These are phyloP conservation scores for Colletotrichum camelliae DNA, from an alignment of 2,329 filamentous ascomycete genomes.

Conservation along the genomic window DNA sequence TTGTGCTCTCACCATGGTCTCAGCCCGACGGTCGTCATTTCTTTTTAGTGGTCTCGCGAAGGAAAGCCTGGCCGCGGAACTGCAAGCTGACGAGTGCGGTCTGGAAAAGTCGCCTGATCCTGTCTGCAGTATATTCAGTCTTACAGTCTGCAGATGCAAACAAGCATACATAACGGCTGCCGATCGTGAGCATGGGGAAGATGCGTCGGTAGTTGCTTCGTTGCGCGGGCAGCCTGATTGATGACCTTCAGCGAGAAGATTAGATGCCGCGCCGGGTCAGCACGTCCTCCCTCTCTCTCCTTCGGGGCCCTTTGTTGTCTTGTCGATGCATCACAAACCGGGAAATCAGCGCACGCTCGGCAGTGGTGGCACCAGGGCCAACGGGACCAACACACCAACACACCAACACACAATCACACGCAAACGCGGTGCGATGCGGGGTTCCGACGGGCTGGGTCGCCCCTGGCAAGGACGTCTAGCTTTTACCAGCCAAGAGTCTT, in stretches of 20 bases:
- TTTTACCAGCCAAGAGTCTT: conserved; percentile 12
- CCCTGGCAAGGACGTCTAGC: neutral
- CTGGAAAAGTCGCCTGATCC: neutral
- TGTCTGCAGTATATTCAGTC: neutral
- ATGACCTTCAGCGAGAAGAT: neutral
- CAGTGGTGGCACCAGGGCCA: neutral
- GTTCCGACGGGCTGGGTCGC: neutral
- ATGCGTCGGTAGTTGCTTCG: neutral
- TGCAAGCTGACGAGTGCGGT: conserved; percentile 7
- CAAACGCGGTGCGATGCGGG: neutral
- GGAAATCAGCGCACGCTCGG: neutral
- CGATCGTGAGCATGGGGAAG: neutral
- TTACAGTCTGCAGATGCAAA: neutral
- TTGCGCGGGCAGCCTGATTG: neutral
- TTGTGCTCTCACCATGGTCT: neutral
- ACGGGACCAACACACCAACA: neutral
- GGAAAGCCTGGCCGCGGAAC: neutral
- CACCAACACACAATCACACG: neutral
- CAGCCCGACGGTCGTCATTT: neutral
- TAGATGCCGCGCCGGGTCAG: conserved; percentile 18
- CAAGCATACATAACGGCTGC: neutral
- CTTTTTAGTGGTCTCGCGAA: neutral
- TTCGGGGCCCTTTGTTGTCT: neutral
- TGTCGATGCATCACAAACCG: neutral
- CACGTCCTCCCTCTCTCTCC: neutral